Percentiles rank a stretch among this genome's conserved stretches.
phyloP scores from a whole-genome alignment of 352 stramenopile genomes.

The Globisporangium carolinianum region DNA sequence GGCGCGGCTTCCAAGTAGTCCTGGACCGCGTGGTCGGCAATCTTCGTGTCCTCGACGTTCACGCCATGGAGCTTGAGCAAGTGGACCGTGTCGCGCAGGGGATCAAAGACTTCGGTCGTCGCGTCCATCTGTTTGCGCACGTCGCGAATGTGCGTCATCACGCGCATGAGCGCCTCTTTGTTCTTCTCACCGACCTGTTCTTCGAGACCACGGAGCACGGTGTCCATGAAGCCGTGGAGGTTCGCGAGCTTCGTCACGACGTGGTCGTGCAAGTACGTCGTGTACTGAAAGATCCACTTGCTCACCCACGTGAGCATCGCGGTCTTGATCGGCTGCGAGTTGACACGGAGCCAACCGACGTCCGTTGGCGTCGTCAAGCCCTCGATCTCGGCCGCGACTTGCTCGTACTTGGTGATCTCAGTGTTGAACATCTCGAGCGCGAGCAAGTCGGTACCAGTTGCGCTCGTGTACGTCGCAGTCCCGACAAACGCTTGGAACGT shows the following conservation, averaged over 20 bases:
- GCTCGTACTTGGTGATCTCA: slow-evolving; percentile 94
- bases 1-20: slow-evolving; percentile 94
- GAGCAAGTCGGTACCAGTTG: slow-evolving; percentile 85
- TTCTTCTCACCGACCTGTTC: slow-evolving; percentile 89
- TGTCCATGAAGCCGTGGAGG: slow-evolving; percentile 92
- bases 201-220: slow-evolving; percentile 86
- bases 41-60: slow-evolving; percentile 88
- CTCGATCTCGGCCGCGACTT: slow-evolving; percentile 89
- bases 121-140: slow-evolving; percentile 91
- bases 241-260: slow-evolving; percentile 85
- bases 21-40: slow-evolving; percentile 70
- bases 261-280: slow-evolving; percentile 89
- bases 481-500: slow-evolving; percentile 92
- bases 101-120: slow-evolving; percentile 93
- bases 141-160: slow-evolving; percentile 95
- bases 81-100: slow-evolving; percentile 90
- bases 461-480: slow-evolving; percentile 47
- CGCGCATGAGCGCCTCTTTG: slow-evolving; percentile 94
- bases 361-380: slow-evolving; percentile 87
- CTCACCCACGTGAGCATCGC: slow-evolving; percentile 93
- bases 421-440: slow-evolving; percentile 94
- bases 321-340: slow-evolving; percentile 96
- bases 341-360: slow-evolving; percentile 96
- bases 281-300: slow-evolving; percentile 97
- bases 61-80: slow-evolving; percentile 92